Evolutionary conservation across 2,329 filamentous ascomycete species (phyloP), one percentile per base, ranked within the genome.

Genomic region (Fusarium gaditjirri): DNA sequence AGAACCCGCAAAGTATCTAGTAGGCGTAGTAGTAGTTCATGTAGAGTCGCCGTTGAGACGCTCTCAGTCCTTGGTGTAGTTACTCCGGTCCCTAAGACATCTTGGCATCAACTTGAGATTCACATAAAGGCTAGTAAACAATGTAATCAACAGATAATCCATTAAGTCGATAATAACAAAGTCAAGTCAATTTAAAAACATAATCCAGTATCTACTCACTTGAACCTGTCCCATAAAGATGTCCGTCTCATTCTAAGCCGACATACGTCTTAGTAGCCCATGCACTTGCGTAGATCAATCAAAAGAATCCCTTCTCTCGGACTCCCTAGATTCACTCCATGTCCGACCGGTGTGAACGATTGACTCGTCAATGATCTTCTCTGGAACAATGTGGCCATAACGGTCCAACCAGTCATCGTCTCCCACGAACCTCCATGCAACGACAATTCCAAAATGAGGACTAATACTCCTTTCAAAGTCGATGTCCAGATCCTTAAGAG

Each of bases 141-240:
- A 1, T 21, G 10, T 17, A 11, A 21, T 52, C 6, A 21, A 12
- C 6, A 52, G 2, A 25, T 4, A 27, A 0, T 16, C 3, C 13
- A 21, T 10, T 6, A 25, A 36, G 36, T 21, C 4, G 16, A 5
- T 9, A 8, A 25, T 8, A 8, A 25, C 1, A 25, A 12, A 4
- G 6, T 2, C 5, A 6, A 4, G 17, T 6, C 17, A 6, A 21
- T 21, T 10, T 2, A 11, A 25, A 8, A 11, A 27, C 1, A 8
- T 2, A 25, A 3, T 21, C 3, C 9, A 11, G 0, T 21, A 21
- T 21, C 3, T 52, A 11, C 6, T 52, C 6, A 6, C 31, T 10
- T 14, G 31, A 50, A 8, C 7, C 29, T 19, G 13, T 14, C 3
- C 4, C 21, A 17, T 31, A 8, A 35, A 35, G 19, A 8, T 50